Percentiles rank a stretch among this genome's conserved stretches.
Conservation (phyloP, 2,329 filamentous ascomycete genomes). For the Cladosporium cucumerinum region DNA sequence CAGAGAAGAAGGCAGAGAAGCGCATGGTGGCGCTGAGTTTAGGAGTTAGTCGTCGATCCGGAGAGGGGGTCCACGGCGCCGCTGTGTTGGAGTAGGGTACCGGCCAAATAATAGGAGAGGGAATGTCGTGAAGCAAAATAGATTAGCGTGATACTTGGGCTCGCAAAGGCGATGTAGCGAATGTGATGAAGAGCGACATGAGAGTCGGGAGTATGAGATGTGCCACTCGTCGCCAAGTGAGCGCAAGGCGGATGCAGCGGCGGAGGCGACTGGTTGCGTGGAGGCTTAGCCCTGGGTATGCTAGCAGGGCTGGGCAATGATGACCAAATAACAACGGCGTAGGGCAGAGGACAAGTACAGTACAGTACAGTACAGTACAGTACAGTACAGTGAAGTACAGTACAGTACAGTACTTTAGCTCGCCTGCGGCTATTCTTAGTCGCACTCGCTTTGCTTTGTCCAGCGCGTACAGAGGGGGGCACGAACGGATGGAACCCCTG, state of each 20-base stretch:
- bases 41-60: constrained; percentile 8
- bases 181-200: constrained; percentile 9
- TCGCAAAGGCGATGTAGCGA: constrained; percentile 5
- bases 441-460: background rate
- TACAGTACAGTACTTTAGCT: background rate
- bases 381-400: too few relatives aligned
- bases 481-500: too few relatives aligned
- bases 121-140: background rate
- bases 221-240: constrained; percentile 11
- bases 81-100: background rate
- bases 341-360: background rate
- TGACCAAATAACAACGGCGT: background rate
- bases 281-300: background rate
- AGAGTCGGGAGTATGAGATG: background rate
- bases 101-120: background rate
- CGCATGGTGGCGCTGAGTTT: constrained; percentile 19
- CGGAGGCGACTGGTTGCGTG: background rate
- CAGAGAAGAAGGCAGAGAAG: constrained; percentile 20
- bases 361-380: background rate
- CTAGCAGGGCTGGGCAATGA: constrained; percentile 2
- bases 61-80: background rate
- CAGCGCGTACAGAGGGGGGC: too few relatives aligned
- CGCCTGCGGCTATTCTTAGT: constrained; percentile 1
- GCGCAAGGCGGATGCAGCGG: constrained; percentile 7
- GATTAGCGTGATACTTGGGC: constrained; percentile 3